phyloP scores from a whole-genome alignment of 768 basidiomycete species.

The Russula dissimulans region DNA sequence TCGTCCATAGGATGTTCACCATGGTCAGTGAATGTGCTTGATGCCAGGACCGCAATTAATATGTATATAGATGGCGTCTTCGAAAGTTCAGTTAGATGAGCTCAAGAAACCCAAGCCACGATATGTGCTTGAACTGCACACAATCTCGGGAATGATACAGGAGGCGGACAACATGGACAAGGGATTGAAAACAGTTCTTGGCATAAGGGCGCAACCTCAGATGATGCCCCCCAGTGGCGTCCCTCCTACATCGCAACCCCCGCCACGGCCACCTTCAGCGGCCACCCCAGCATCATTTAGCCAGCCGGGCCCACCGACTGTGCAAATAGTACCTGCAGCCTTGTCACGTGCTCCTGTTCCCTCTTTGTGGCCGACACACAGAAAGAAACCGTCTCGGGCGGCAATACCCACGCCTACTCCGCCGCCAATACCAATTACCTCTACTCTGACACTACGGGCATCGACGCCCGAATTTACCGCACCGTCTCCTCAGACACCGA shows the following conservation, averaged over 20 bases:
- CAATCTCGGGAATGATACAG: conserved; percentile 15
- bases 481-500: conserved; percentile 32
- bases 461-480: conserved; percentile 13
- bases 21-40: conserved; percentile 1
- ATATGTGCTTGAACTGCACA: conserved; percentile 14
- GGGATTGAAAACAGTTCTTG: conserved; percentile 1
- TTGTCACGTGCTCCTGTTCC: background rate
- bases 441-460: conserved; percentile 15
- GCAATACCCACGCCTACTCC: conserved; percentile 11
- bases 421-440: background rate
- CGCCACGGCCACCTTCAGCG: background rate
- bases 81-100: conserved; percentile 13
- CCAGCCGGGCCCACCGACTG: background rate
- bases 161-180: conserved; percentile 14
- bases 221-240: background rate
- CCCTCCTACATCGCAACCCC: background rate
- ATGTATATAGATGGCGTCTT: background rate
- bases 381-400: background rate
- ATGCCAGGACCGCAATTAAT: background rate
- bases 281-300: background rate
- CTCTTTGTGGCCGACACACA: background rate
- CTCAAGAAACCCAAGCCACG: conserved; percentile 5
- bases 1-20: background rate
- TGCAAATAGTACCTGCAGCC: background rate
- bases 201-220: background rate